phyloP scores from a whole-genome alignment of 2,329 filamentous ascomycete species.

The Sphaceloma murrayae region DNA sequence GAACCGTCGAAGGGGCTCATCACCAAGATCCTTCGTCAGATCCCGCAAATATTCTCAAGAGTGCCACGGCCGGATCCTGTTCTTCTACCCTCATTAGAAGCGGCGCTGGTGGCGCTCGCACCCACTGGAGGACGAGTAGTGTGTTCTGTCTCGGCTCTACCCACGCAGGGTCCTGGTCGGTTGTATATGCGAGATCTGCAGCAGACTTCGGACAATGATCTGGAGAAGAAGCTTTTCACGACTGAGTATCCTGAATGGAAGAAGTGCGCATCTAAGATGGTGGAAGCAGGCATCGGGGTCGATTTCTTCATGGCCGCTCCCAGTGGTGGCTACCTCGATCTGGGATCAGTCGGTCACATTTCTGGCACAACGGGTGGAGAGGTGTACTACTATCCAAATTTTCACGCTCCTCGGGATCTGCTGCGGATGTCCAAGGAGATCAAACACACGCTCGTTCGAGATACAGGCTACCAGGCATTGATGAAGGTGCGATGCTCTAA shows the following conservation, averaged over 20 bases:
- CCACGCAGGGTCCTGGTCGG: slow-evolving; percentile 82
- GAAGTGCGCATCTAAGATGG: slow-evolving; percentile 79
- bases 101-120: slow-evolving; percentile 73
- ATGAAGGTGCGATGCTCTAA: slow-evolving; percentile 99
- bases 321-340: slow-evolving; percentile 80
- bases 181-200: slow-evolving; percentile 80
- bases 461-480: slow-evolving; percentile 88
- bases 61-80: slow-evolving; percentile 89
- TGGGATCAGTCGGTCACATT: slow-evolving; percentile 63
- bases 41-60: slow-evolving; percentile 77
- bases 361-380: slow-evolving; percentile 87
- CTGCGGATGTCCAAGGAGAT: slow-evolving; percentile 78
- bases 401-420: slow-evolving; percentile 75
- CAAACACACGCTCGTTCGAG: slow-evolving; percentile 72
- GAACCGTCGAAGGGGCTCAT: slow-evolving; percentile 83
- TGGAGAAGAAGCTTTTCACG: slow-evolving; percentile 81
- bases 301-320: slow-evolving; percentile 94
- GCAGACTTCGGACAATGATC: slow-evolving; percentile 80
- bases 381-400: slow-evolving; percentile 94
- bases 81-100: slow-evolving; percentile 71
- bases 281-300: slow-evolving; percentile 72
- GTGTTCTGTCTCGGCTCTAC: slow-evolving; percentile 75
- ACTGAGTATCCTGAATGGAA: slow-evolving; percentile 85
- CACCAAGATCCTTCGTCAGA: slow-evolving; percentile 68
- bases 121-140: slow-evolving; percentile 87